Base-by-base conservation (phyloP, 306 rosid genomes). In the Leucaena leucocephala region DNA sequence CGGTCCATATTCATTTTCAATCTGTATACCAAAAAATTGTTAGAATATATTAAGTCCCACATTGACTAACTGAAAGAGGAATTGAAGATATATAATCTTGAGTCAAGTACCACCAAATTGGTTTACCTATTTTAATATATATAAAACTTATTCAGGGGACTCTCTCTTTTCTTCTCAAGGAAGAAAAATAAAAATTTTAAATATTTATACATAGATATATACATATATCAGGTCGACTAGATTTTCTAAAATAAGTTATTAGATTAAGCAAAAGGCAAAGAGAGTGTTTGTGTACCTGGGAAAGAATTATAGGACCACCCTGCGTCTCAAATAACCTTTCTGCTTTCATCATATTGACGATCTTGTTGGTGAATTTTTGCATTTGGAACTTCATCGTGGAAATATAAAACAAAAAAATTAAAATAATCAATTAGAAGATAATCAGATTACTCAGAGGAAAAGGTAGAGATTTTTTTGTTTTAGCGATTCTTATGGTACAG, bases 1-100 rank as follows among this genome's bases (percentile, higher is more conserved):
- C 4, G 99, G 98, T 68, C 99, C 99, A 84, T 93, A 96, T 85
- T 96, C 99, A 82, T 96, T 96, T 85, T 96, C 99, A 88, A 96
- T 96, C 99, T 96, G 84, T 35, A 78, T 66, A 78, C 71, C 84
- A 36, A 40, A 84, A 22, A 70, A 58, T 66, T 66, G 39, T 52
- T 4, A 39, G 40, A 74, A 78, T 27, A 27, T 27, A 27, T 27
- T 1, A 27, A 27, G 27, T 27, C 27, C 27, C 27, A 27, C 27
- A 27, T 27, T 1, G 27, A 27, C 27, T 27, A 27, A 27, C 1
- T 27, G 27, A 27, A 27, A 27, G 27, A 27, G 27, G 27, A 27
- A 27, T 27, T 27, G 27, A 27, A 27, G 27, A n/a, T n/a, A n/a
- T n/a, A n/a, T n/a, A n/a, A n/a, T n/a, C n/a, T n/a, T n/a, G n/a